A percentile compares a stretch with the other conserved stretches of the same genome.
Conservation (phyloP, 331 rosid species). For the Acacia pycnantha region DNA sequence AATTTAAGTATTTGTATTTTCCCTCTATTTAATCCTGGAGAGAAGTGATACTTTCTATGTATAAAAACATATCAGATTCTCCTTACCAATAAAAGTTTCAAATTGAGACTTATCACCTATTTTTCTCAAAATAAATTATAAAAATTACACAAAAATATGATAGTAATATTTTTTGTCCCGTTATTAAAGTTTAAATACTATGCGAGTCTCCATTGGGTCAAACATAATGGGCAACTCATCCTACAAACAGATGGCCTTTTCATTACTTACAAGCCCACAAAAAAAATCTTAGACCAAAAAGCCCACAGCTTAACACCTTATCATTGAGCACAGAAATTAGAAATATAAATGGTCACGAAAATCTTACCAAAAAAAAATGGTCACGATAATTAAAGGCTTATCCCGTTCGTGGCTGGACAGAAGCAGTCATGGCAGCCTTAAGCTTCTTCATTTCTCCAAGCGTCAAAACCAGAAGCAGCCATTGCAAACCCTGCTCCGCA, state of each 20-base stretch:
- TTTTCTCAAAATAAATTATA: too few species aligned
- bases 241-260: slow-evolving; percentile 17
- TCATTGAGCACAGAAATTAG: slow-evolving; percentile 15
- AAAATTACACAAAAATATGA: too few species aligned
- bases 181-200: not conserved
- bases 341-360: too few species aligned
- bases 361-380: too few species aligned
- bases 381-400: slow-evolving; percentile 39
- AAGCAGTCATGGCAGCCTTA: slow-evolving; percentile 68
- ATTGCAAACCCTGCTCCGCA: slow-evolving; percentile 51
- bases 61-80: too few species aligned
- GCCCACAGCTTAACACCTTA: slow-evolving; percentile 18
- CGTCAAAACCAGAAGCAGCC: slow-evolving; percentile 32
- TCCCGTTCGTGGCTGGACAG: slow-evolving; percentile 33
- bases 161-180: too few species aligned
- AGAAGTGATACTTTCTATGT: too few species aligned
- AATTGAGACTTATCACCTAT: too few species aligned
- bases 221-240: slow-evolving; percentile 27
- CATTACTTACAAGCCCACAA: slow-evolving; percentile 1
- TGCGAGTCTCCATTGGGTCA: slow-evolving; percentile 28
- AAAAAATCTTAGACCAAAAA: not conserved
- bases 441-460: slow-evolving; percentile 39
- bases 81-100: too few species aligned
- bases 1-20: too few species aligned
- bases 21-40: too few species aligned